Base-by-base conservation (phyloP, 768 basidiomycete genomes). In the Cubamyces lactineus region DNA sequence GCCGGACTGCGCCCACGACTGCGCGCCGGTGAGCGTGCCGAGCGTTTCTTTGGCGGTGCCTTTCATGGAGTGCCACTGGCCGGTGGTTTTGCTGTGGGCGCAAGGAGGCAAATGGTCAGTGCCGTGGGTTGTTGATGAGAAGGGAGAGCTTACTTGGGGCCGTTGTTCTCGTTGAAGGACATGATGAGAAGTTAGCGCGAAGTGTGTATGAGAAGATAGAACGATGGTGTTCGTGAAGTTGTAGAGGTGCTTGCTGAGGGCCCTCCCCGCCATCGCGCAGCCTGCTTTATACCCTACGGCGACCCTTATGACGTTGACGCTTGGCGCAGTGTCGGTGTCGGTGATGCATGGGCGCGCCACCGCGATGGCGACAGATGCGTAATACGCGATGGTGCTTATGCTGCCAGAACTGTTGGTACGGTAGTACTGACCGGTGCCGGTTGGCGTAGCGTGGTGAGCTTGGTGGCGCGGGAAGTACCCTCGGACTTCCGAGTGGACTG, bases 11-110 rank as follows among this genome's bases (percentile, higher is more conserved):
- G 67, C 45, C 84, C 80, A 84, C 1, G 74, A 59, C 63, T 73
- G 62, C 8, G 74, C 67, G 26, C 84, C 83, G 21, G 74, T 76
- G 65, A 77, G 13, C 54, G 84, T 75, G 53, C 83, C 84, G 53
- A 78, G 66, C 67, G 67, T 67, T 72, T 78, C 77, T 63, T 76
- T 73, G 59, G 70, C 53, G 50, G 66, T 75, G 51, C 78, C 78
- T 68, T 78, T 78, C 11, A 73, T n/a, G 12, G 78, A 78, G 72
- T 79, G 77, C 70, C 64, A 74, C 61, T 78, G 73, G 45, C 78
- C 78, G 42, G 74, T 74, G 67, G 71, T 63, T 69, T 77, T 75
- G 68, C 76, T 77, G 50, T n/a, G n/a, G n/a, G n/a, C n/a, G n/a
- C n/a, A n/a, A n/a, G n/a, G n/a, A n/a, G n/a, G n/a, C n/a, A n/a